These are phyloP conservation scores for Fusarium acutatum DNA, from an alignment of 2,329 filamentous ascomycete species.

Conservation along the genomic window DNA sequence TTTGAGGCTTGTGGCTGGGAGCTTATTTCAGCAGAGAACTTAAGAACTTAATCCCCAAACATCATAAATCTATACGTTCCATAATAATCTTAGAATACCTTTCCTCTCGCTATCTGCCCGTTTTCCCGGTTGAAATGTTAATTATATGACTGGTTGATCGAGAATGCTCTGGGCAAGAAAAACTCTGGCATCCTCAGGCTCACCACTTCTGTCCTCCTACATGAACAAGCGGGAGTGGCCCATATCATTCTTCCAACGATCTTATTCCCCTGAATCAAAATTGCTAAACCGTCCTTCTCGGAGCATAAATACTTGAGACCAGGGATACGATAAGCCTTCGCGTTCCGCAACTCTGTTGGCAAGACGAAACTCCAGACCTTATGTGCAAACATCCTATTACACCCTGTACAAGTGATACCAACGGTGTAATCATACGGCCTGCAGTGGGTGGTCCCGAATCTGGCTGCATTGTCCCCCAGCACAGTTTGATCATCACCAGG, in stretches of 20 bases:
- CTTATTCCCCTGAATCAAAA: background rate
- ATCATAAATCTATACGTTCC: accelerated
- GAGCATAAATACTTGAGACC: background rate
- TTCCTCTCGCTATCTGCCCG: background rate
- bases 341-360: background rate
- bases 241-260: background rate
- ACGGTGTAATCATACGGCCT: background rate
- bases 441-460: background rate
- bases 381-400: background rate
- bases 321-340: background rate
- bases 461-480: background rate
- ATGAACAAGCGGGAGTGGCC: background rate
- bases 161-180: background rate
- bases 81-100: no score
- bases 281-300: background rate
- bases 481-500: background rate
- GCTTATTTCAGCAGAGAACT: background rate
- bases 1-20: background rate
- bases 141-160: background rate
- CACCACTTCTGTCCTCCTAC: background rate
- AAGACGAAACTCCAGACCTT: background rate
- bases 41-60: no score
- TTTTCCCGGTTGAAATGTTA: background rate
- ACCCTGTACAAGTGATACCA: background rate
- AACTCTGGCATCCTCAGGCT: background rate